Conservation (phyloP, 2,329 filamentous ascomycete species). For the Fusarium clavum region DNA sequence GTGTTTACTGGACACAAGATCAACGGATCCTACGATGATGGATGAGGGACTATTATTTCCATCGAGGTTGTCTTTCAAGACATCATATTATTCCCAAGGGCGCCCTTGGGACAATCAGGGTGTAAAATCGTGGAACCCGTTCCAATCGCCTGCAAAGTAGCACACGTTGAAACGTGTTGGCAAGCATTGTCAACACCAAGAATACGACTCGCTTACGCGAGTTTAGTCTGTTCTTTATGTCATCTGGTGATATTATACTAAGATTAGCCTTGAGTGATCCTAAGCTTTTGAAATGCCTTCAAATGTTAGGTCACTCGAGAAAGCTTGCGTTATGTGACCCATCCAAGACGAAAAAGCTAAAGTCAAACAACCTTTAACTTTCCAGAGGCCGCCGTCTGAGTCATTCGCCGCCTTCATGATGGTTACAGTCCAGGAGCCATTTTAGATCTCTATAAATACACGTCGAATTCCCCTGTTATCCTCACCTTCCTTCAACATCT, state of each 20-base stretch:
- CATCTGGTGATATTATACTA: too few relatives aligned
- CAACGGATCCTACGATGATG: too few relatives aligned
- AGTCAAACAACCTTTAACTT: not conserved
- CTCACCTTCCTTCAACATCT: rapidly evolving
- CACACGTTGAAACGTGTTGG: too few relatives aligned
- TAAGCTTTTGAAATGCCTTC: not conserved
- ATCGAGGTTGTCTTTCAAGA: too few relatives aligned
- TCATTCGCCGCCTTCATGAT: rapidly evolving
- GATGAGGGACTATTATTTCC: too few relatives aligned
- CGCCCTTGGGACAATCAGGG: rapidly evolving
- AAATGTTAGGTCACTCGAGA: not conserved
- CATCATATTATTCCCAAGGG: rapidly evolving
- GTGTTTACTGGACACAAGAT: too few relatives aligned
- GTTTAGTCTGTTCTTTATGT: rapidly evolving
- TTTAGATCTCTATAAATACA: not conserved
- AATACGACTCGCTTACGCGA: too few relatives aligned
- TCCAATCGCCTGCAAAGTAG: too few relatives aligned
- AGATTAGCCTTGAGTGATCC: rapidly evolving
- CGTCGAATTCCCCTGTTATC: rapidly evolving
- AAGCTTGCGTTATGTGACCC: not conserved
- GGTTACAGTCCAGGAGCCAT: not conserved
- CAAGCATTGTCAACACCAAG: too few relatives aligned
- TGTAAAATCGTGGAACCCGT: too few relatives aligned
- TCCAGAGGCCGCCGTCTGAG: not conserved
- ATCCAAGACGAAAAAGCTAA: not conserved